Evolutionary conservation across 805 yeast species (phyloP).

Genomic region (Tetrapisispora phaffii): DNA sequence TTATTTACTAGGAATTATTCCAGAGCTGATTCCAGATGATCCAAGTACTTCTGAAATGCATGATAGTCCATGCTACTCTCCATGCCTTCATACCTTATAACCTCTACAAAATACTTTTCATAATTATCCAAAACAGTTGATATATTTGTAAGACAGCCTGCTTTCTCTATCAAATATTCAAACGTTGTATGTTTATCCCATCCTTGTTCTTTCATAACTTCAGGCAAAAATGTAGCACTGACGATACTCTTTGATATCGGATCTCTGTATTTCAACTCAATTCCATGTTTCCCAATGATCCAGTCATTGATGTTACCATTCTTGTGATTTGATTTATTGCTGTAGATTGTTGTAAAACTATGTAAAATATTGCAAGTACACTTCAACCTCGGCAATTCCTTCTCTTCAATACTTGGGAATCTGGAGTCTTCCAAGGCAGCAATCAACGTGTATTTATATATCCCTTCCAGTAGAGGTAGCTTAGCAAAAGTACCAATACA

Average conservation of each 20-base stretch:
- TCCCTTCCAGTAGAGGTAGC: constrained; percentile 45
- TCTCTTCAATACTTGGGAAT: constrained; percentile 49
- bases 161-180: constrained; percentile 59
- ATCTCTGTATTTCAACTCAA: constrained; percentile 44
- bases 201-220: constrained; percentile 78
- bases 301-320: constrained; percentile 50
- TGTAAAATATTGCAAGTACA: constrained; percentile 27
- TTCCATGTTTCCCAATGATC: constrained; percentile 77
- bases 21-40: not conserved
- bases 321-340: constrained; percentile 34
- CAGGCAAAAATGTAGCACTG: constrained; percentile 82
- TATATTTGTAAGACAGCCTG: constrained; percentile 36
- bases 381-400: constrained; percentile 46
- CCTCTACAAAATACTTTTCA: constrained; percentile 29
- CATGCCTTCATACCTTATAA: constrained; percentile 48
- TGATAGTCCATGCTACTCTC: constrained; percentile 36
- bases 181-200: constrained; percentile 67
- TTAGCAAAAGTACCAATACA: constrained; percentile 85
- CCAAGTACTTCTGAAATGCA: constrained; percentile 29
- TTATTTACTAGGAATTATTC: not conserved
- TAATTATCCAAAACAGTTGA: constrained; percentile 28
- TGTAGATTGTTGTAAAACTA: constrained; percentile 32
- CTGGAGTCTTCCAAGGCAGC: constrained; percentile 75
- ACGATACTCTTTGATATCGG: constrained; percentile 29
- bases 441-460: constrained; percentile 49